Percentiles rank a stretch among this genome's conserved stretches.
These are phyloP conservation scores for Begonia loranthoides DNA, from an alignment of 306 rosid species.

Conservation along the genomic window DNA sequence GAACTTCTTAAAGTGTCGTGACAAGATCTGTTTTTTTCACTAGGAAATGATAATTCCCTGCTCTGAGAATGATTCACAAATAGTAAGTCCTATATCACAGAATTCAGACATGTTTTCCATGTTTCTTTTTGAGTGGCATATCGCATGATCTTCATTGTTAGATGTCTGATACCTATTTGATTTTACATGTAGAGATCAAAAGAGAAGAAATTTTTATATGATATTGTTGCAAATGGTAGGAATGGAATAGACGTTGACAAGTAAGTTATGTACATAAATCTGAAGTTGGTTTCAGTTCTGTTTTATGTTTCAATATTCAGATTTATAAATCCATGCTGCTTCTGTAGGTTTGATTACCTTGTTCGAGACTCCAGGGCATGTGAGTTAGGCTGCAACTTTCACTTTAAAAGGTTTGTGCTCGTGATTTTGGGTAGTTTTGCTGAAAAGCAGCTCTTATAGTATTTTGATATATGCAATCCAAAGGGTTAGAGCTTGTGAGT, in stretches of 20 bases:
- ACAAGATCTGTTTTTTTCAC: too few species aligned
- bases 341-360: constrained; percentile 80
- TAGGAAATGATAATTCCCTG: constrained; percentile 92
- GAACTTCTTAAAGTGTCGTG: too few species aligned
- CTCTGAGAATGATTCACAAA: constrained; percentile 47
- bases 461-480: too few species aligned
- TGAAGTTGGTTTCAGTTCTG: neutral
- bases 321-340: too few species aligned
- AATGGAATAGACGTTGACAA: constrained; percentile 98
- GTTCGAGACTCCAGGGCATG: constrained; percentile 83
- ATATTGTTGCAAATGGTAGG: constrained; percentile 94
- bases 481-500: too few species aligned
- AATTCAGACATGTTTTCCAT: neutral
- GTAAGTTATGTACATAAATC: constrained; percentile 27
- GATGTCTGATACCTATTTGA: neutral
- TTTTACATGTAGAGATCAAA: constrained; percentile 32
- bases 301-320: neutral
- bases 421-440: neutral
- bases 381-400: constrained; percentile 83
- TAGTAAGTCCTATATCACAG: constrained; percentile 17
- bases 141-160: neutral
- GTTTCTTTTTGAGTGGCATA: neutral
- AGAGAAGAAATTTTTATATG: constrained; percentile 76
- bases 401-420: constrained; percentile 49
- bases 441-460: neutral